Conservation (phyloP, 148 eudicot genomes). For the Vaccinium myrtillus region DNA sequence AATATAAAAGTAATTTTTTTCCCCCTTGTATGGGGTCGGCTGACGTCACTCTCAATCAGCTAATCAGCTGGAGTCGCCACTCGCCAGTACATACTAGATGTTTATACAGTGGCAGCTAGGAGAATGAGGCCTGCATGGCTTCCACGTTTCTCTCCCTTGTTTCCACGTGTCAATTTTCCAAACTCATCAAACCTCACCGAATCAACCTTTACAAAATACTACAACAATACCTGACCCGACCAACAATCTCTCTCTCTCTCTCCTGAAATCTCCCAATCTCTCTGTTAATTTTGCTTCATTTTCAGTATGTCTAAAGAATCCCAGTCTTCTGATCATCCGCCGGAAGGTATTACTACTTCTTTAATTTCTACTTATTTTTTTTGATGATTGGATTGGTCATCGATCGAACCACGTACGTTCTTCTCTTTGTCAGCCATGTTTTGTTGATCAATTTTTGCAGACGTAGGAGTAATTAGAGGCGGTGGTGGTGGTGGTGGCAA, state of each 20-base stretch:
- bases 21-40: too few species aligned
- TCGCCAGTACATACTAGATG: too few species aligned
- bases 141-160: slow-evolving; percentile 4
- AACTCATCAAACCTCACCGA: background rate
- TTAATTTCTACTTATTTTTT: too few species aligned
- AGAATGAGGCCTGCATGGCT: slow-evolving; percentile 14
- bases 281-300: background rate
- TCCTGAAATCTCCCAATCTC: background rate
- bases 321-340: background rate
- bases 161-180: background rate
- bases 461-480: background rate
- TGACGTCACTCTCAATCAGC: too few species aligned
- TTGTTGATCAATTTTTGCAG: background rate
- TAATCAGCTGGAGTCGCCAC: too few species aligned
- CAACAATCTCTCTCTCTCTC: background rate
- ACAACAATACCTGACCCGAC: background rate
- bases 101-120: background rate
- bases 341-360: background rate
- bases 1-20: too few species aligned
- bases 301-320: slow-evolving; percentile 1
- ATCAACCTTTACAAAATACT: background rate
- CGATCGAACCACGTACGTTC: background rate
- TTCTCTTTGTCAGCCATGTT: background rate
- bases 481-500: background rate
- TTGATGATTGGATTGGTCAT: background rate